Evolutionary conservation across 164 flowering plant genomes (phyloP).

Genomic region (Akebia trifoliata): DNA sequence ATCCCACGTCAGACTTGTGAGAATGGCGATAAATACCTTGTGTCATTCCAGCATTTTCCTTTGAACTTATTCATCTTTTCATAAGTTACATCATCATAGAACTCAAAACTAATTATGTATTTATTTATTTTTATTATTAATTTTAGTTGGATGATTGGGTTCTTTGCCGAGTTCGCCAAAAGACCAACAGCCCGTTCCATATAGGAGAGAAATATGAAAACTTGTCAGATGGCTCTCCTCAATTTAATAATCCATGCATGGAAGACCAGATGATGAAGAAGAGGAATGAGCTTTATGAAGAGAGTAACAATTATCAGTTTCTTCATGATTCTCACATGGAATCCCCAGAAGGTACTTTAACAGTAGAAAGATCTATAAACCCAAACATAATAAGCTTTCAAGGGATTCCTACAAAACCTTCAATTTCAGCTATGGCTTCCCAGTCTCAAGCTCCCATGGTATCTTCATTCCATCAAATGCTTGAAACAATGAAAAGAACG

Average conservation of each 20-base stretch:
- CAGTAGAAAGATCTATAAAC: not conserved
- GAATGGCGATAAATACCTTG: no score
- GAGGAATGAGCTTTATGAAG: constrained; percentile 5
- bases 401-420: constrained; percentile 9
- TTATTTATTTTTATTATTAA: not conserved
- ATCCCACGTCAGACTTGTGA: no score
- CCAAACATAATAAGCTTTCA: constrained; percentile 5
- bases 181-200: constrained; percentile 9
- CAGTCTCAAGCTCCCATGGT: constrained; percentile 6
- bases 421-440: constrained; percentile 5
- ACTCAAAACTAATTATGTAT: not conserved
- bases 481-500: constrained; percentile 21
- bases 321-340: constrained; percentile 4
- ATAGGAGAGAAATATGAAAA: constrained; percentile 7
- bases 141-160: constrained; percentile 41
- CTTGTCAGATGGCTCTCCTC: constrained; percentile 1
- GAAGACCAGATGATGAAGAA: constrained; percentile 10
- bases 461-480: constrained; percentile 16
- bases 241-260: constrained; percentile 1
- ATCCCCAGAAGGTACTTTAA: not conserved
- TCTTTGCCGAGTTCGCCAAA: constrained; percentile 33
- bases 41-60: no score
- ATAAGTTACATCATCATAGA: no score
- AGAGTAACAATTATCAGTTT: not conserved
- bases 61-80: no score